Evolutionary conservation across 1,284 basidiomycete species (phyloP).

Genomic region (Serendipita sp.): DNA sequence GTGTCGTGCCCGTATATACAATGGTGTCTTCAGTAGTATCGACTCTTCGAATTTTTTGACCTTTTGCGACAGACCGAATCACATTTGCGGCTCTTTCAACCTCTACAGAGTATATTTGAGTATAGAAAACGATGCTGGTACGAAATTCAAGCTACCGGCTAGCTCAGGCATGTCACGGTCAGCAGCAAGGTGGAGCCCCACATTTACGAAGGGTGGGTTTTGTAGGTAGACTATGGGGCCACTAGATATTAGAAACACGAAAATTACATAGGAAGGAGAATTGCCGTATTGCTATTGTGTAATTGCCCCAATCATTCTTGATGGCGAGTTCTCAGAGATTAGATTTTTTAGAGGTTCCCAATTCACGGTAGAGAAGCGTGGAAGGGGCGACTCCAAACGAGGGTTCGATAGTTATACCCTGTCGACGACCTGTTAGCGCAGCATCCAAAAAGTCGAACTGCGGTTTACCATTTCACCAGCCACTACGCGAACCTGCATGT

Average conservation of each 20-base stretch:
- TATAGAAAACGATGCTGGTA: background rate
- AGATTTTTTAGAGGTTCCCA: background rate
- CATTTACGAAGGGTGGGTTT: background rate
- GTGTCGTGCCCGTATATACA: conserved; percentile 48
- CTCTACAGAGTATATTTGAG: conserved; percentile 28
- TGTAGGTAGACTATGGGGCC: background rate
- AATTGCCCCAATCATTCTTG: too few species aligned
- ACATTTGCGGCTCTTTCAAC: conserved; percentile 58
- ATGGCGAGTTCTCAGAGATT: too few species aligned
- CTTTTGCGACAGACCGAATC: conserved; percentile 39
- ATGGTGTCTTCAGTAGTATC: conserved; percentile 53
- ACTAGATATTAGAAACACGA: too few species aligned
- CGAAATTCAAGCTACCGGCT: conserved; percentile 29
- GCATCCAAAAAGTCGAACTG: conserved; percentile 9
- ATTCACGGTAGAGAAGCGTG: conserved; percentile 51
- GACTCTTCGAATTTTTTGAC: conserved; percentile 43
- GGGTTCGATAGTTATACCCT: conserved; percentile 52
- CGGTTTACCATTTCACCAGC: conserved; percentile 56
- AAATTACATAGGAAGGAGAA: too few species aligned
- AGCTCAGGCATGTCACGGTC: conserved; percentile 42
- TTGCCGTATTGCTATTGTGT: too few species aligned
- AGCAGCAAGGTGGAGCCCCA: background rate
- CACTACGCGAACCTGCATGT: conserved; percentile 53
- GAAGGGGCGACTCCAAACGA: conserved; percentile 74
- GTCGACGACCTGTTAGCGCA: conserved; percentile 15